These are phyloP conservation scores for Priceomyces medius DNA, from an alignment of 805 yeast species.

Conservation along the genomic window DNA sequence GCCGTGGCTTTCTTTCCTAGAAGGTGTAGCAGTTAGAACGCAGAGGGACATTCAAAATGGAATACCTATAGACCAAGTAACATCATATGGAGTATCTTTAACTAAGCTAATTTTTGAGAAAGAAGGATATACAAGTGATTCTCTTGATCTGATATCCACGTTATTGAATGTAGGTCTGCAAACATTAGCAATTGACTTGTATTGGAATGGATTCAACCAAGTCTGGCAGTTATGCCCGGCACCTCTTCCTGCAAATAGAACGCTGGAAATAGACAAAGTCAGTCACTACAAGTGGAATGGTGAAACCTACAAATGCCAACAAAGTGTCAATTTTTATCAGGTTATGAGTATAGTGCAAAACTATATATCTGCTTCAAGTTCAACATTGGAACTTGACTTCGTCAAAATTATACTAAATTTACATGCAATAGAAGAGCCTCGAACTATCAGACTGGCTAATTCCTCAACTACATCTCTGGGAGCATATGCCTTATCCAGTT, in stretches of 20 bases:
- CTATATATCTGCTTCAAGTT: constrained; percentile 27
- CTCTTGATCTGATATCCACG: constrained; percentile 16
- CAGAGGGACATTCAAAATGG: constrained; percentile 35
- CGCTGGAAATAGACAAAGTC: constrained; percentile 11
- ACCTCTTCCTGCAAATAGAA: constrained; percentile 30
- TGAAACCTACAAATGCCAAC: constrained; percentile 25
- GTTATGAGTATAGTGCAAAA: constrained; percentile 19
- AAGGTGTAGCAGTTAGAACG: constrained; percentile 23
- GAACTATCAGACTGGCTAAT: neutral
- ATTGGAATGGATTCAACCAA: constrained; percentile 47
- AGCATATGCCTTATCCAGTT: constrained; percentile 3
- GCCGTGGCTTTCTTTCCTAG: constrained; percentile 12
- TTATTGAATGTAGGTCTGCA: constrained; percentile 47
- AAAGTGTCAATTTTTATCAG: constrained; percentile 22
- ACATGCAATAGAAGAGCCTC: constrained; percentile 14
- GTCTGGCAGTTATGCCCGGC: constrained; percentile 59
- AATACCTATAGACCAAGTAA: constrained; percentile 34
- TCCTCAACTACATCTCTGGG: neutral
- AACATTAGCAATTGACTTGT: constrained; percentile 51
- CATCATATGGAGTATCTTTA: constrained; percentile 32
- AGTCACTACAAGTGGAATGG: constrained; percentile 27
- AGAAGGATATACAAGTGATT: constrained; percentile 24
- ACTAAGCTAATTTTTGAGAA: constrained; percentile 26
- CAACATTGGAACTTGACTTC: constrained; percentile 32
- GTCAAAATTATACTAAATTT: constrained; percentile 31